A percentile compares a stretch with the other conserved stretches of the same genome.
These are phyloP conservation scores for Rosa lucieae DNA, from an alignment of 306 rosid genomes.

Conservation along the genomic window DNA sequence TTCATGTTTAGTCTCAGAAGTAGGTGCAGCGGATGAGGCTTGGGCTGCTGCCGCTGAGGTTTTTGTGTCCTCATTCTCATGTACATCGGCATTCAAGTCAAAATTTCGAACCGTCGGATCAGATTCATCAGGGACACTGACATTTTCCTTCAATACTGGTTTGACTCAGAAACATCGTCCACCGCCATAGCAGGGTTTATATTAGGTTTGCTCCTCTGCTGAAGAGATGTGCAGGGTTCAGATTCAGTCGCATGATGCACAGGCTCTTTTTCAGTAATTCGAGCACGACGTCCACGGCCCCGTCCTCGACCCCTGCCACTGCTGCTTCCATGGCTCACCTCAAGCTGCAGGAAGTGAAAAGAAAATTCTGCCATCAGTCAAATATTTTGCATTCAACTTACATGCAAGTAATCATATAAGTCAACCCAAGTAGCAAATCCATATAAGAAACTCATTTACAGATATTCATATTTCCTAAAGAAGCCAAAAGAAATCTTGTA, in stretches of 20 bases:
- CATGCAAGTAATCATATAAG: not conserved
- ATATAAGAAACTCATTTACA: not conserved
- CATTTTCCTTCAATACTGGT: slow-evolving; percentile 47
- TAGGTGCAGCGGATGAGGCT: slow-evolving; percentile 45
- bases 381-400: not conserved
- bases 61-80: slow-evolving; percentile 47
- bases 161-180: slow-evolving; percentile 45
- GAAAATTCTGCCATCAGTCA: not conserved
- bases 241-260: slow-evolving; percentile 55
- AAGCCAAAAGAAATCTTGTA: not conserved
- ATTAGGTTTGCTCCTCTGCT: slow-evolving; percentile 41
- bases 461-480: not conserved
- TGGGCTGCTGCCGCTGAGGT: slow-evolving; percentile 32
- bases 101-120: slow-evolving; percentile 44
- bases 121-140: slow-evolving; percentile 35
- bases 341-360: slow-evolving; percentile 47
- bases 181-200: slow-evolving; percentile 34
- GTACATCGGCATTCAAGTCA: slow-evolving; percentile 53
- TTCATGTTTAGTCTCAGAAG: slow-evolving; percentile 60
- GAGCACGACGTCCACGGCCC: slow-evolving; percentile 81
- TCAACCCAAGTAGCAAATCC: not conserved
- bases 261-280: slow-evolving; percentile 58
- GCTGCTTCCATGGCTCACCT: slow-evolving; percentile 57
- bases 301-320: slow-evolving; percentile 86
- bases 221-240: slow-evolving; percentile 61